phyloP scores from a whole-genome alignment of 2,329 filamentous ascomycete genomes.

The Albifimbria verrucaria region DNA sequence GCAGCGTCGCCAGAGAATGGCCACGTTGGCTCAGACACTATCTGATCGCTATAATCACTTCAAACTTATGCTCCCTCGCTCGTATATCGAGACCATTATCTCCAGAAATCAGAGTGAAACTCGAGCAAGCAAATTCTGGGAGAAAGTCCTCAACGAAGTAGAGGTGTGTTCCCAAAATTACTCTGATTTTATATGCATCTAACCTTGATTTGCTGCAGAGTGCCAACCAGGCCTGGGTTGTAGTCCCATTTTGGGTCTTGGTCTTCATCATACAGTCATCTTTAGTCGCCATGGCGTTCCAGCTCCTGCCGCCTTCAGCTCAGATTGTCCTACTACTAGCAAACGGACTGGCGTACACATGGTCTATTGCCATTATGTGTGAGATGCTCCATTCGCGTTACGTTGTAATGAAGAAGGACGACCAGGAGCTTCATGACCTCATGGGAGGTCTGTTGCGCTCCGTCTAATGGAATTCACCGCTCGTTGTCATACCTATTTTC shows the following conservation, averaged over 20 bases:
- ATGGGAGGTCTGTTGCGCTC: constrained; percentile 2
- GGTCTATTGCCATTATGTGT: constrained; percentile 10
- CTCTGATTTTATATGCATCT: background rate
- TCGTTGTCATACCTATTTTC: background rate
- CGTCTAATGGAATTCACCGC: background rate
- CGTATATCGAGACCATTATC: constrained; percentile 8
- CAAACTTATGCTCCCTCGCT: constrained; percentile 4
- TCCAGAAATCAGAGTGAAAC: constrained; percentile 2
- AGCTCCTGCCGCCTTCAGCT: constrained; percentile 3
- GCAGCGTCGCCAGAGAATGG: background rate
- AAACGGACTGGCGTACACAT: constrained; percentile 8
- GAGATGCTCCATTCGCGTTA: constrained; percentile 10
- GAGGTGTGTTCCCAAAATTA: constrained; percentile 8
- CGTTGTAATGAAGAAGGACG: constrained; percentile 9
- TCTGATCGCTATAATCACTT: constrained; percentile 6
- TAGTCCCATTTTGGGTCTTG: constrained; percentile 9
- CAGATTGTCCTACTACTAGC: constrained; percentile 6
- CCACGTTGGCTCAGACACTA: background rate
- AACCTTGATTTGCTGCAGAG: constrained; percentile 1
- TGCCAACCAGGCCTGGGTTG: constrained; percentile 9
- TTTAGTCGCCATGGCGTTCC: constrained; percentile 1
- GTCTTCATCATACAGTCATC: constrained; percentile 7
- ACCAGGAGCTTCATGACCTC: constrained; percentile 14
- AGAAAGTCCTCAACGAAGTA: constrained; percentile 11
- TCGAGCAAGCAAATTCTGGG: constrained; percentile 12